Evolutionary conservation across 352 stramenopile species (phyloP), one percentile per base, ranked within the genome.

Genomic region (Phytopythium vexans): DNA sequence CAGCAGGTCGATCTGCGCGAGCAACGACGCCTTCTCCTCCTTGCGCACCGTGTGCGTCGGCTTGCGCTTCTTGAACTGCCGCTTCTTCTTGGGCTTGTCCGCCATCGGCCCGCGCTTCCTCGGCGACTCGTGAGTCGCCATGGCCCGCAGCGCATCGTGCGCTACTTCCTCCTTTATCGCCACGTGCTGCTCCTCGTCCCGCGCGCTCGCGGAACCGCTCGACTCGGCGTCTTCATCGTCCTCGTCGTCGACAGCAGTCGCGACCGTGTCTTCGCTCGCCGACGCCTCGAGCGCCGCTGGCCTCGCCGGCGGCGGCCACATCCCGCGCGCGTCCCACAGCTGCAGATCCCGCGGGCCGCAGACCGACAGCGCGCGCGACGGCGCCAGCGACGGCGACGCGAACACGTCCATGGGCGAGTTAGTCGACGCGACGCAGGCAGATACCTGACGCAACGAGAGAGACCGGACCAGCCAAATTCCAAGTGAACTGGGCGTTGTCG

Each of bases 1-100:
- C 34, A 81, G 46, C 32, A 45, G 38, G 57, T 65, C 12, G 5
- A 77, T 49, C 36, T 83, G 54, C 11, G 43, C 14, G 11, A 70
- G 43, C 0, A 83, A 48, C 35, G 21, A 50, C 41, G 64, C 41
- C 34, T 68, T 78, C 51, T 83, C 64, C 49, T 83, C 73, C 60
- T 74, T 74, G 31, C 68, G 68, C 36, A 77, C 46, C 14, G 68
- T 74, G 53, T 74, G 61, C 15, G 68, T 77, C 14, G 68, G 60
- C 45, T 74, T 74, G n/a, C 68, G 58, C 50, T 72, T 76, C 60
- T 72, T 76, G 49, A 74, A 74, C 32, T 59, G 46, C 1, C 59
- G 50, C 54, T 70, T 72, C 47, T 59, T 71, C 52, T 66, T 70
- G 5, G 41, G 51, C 32, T 41, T 51, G 11, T 12, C 32, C 32